Percentiles rank a stretch among this genome's conserved stretches.
phyloP scores from a whole-genome alignment of 1,284 basidiomycete species.

The Moesziomyces parantarcticus region DNA sequence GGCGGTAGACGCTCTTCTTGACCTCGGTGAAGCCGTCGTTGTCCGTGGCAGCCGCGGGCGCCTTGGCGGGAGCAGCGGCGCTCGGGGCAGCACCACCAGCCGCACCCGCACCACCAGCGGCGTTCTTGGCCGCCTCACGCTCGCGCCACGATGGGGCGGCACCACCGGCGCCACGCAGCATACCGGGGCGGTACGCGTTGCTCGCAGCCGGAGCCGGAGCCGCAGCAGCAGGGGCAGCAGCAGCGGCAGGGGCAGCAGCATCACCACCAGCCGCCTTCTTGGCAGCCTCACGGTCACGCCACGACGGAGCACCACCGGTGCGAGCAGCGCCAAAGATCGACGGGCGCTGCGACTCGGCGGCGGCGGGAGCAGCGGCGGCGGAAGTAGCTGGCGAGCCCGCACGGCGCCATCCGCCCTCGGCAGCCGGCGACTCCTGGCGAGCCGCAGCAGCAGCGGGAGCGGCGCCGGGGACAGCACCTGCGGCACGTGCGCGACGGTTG shows the following conservation, averaged over 20 bases:
- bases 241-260: slow-evolving; percentile 22
- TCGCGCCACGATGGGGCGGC: slow-evolving; percentile 39
- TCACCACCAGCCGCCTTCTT: slow-evolving; percentile 25
- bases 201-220: slow-evolving; percentile 18
- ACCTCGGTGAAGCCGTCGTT: slow-evolving; percentile 56
- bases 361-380: slow-evolving; percentile 20
- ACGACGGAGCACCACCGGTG: slow-evolving; percentile 25
- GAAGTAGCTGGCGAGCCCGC: slow-evolving; percentile 16
- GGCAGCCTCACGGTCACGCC: slow-evolving; percentile 36
- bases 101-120: slow-evolving; percentile 30
- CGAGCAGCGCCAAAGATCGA: slow-evolving; percentile 33
- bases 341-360: slow-evolving; percentile 33
- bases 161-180: slow-evolving; percentile 29
- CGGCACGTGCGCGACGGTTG: slow-evolving; percentile 16
- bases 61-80: slow-evolving; percentile 16
- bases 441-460: slow-evolving; percentile 13
- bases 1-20: slow-evolving; percentile 45
- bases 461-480: slow-evolving; percentile 1
- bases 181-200: slow-evolving; percentile 34
- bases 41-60: slow-evolving; percentile 24
- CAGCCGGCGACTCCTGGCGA: slow-evolving; percentile 22
- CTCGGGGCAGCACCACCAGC: no score
- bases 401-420: slow-evolving; percentile 20
- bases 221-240: slow-evolving; percentile 16
- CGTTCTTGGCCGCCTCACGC: slow-evolving; percentile 42